These are phyloP conservation scores for Protea cynaroides DNA, from an alignment of 164 flowering plant genomes.

Conservation along the genomic window DNA sequence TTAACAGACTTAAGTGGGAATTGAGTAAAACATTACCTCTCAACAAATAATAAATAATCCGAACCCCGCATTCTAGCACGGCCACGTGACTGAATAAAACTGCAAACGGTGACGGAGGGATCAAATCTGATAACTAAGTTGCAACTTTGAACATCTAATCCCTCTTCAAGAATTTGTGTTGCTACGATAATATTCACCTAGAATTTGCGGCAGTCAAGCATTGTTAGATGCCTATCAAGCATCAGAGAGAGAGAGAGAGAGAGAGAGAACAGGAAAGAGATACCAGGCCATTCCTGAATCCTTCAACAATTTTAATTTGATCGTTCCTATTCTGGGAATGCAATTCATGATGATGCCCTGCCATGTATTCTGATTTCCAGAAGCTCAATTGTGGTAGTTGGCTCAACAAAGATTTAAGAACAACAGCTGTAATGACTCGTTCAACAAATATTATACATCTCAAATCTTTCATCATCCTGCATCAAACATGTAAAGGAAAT, in stretches of 20 bases:
- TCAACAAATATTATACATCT: conserved; percentile 90
- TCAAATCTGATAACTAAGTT: conserved; percentile 91
- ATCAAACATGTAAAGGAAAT: background rate
- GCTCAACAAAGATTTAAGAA: conserved; percentile 40
- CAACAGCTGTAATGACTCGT: conserved; percentile 72
- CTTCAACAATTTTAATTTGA: conserved; percentile 64
- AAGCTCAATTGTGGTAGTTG: conserved; percentile 31
- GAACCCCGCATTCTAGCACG: conserved; percentile 88
- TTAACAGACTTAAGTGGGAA: no score
- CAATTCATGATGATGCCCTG: conserved; percentile 48
- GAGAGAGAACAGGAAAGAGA: conserved; percentile 3
- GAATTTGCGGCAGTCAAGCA: background rate
- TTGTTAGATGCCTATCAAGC: background rate
- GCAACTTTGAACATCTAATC: conserved; percentile 92
- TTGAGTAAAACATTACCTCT: conserved; percentile 31
- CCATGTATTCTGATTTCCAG: conserved; percentile 65
- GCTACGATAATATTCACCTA: conserved; percentile 86
- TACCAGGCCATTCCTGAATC: conserved; percentile 69
- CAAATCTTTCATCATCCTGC: conserved; percentile 44
- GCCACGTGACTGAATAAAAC: conserved; percentile 91
- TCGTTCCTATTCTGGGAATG: conserved; percentile 53
- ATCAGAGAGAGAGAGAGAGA: background rate
- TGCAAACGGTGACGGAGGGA: conserved; percentile 61
- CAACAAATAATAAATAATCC: conserved; percentile 62
- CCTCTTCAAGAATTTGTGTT: conserved; percentile 95